A percentile compares a stretch with the other conserved stretches of the same genome.
Conservation (phyloP, 2,329 filamentous ascomycete species). For the Curvularia eragrostidis region DNA sequence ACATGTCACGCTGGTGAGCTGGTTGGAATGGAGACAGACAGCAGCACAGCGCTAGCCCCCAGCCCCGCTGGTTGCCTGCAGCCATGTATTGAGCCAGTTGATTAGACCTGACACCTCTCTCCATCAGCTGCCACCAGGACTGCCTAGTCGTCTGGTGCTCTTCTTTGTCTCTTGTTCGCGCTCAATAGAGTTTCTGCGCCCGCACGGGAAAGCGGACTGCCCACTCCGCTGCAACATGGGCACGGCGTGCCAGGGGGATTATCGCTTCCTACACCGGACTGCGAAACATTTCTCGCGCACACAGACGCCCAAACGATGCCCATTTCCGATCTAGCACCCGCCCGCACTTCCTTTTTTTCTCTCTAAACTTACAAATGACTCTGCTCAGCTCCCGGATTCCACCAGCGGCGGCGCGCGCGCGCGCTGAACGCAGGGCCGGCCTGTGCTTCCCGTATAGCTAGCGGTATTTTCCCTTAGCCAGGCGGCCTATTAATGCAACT, state of each 20-base stretch:
- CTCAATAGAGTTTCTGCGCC: neutral
- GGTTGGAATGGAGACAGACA: neutral
- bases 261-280: slow-evolving; percentile 7
- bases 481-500: neutral
- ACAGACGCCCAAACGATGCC: slow-evolving; percentile 8
- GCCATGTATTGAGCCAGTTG: neutral
- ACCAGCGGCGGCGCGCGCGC: neutral
- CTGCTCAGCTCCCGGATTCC: neutral
- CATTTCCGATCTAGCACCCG: slow-evolving; percentile 12
- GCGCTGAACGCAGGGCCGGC: neutral
- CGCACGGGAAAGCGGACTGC: neutral
- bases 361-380: neutral
- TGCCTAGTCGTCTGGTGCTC: too few relatives aligned
- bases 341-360: neutral
- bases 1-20: neutral
- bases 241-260: slow-evolving; percentile 8
- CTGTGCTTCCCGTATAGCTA: neutral
- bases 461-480: neutral
- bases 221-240: neutral
- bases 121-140: neutral
- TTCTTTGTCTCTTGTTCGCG: neutral
- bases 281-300: slow-evolving; percentile 19
- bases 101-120: neutral
- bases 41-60: neutral
- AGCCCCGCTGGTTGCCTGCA: neutral